Evolutionary conservation across 176 grass and related monocot genomes (phyloP).

Genomic region (Avena insularis): DNA sequence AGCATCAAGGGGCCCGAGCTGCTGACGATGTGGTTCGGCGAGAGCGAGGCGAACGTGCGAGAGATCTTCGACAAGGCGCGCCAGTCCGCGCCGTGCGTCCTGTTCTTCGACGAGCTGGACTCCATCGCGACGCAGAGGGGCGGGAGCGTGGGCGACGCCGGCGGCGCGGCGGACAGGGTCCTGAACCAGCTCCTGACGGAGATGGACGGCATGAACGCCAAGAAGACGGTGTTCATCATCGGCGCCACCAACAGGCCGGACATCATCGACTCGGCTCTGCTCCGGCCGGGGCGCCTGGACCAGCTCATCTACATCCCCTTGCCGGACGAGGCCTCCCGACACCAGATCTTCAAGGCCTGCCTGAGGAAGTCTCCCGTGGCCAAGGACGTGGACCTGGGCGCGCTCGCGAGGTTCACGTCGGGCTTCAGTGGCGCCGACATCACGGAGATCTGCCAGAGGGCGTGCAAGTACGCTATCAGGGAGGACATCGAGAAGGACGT

Average conservation of each 20-base stretch:
- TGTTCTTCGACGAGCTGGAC: conserved; percentile 79
- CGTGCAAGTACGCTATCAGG: conserved; percentile 66
- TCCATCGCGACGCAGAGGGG: conserved; percentile 64
- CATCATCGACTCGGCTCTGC: conserved; percentile 64
- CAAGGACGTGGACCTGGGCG: conserved; percentile 48
- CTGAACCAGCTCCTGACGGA: conserved; percentile 68
- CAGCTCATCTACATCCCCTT: conserved; percentile 74
- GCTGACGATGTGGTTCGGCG: conserved; percentile 73
- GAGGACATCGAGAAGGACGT: conserved; percentile 54
- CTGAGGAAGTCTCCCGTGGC: conserved; percentile 55
- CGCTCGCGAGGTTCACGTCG: conserved; percentile 55
- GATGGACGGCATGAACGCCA: conserved; percentile 74
- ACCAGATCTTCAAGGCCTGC: conserved; percentile 63
- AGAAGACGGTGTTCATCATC: conserved; percentile 78
- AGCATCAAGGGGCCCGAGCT: conserved; percentile 69
- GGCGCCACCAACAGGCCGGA: conserved; percentile 66
- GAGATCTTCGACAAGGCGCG: conserved; percentile 74
- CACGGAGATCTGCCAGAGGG: conserved; percentile 63
- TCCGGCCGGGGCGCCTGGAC: conserved; percentile 67
- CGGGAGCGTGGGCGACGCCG: conserved; percentile 52
- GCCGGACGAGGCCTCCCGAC: conserved; percentile 50
- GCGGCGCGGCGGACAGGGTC: conserved; percentile 54
- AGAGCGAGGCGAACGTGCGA: conserved; percentile 65
- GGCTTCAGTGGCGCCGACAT: conserved; percentile 76
- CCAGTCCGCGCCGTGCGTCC: conserved; percentile 58